Evolutionary conservation across 371 early-diverging fungal genomes (phyloP).

Genomic region (Saksenaea oblongispora): DNA sequence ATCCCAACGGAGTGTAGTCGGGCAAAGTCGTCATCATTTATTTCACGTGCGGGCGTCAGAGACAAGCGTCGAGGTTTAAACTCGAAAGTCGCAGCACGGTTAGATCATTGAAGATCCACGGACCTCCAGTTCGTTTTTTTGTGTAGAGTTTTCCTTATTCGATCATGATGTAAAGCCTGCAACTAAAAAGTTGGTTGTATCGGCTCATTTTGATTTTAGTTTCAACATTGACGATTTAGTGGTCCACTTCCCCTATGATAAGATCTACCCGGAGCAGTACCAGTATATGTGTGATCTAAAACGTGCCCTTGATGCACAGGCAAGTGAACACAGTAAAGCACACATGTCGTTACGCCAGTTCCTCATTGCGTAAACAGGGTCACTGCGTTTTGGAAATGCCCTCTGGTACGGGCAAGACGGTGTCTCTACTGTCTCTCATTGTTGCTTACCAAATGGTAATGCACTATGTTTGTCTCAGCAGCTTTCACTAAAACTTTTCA

Average conservation of each 20-base stretch:
- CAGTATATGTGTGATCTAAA: slow-evolving; percentile 98
- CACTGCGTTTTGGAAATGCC: slow-evolving; percentile 99
- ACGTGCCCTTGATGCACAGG: slow-evolving; percentile 88
- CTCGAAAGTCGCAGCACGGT: background rate
- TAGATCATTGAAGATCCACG: background rate
- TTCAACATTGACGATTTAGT: slow-evolving; percentile 94
- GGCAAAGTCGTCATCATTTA: too few relatives aligned
- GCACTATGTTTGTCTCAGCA: background rate
- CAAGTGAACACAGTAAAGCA: slow-evolving; percentile 18
- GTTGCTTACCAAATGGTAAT: slow-evolving; percentile 94
- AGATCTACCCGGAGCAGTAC: slow-evolving; percentile 99
- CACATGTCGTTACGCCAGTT: background rate
- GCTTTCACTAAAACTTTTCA: background rate
- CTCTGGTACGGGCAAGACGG: slow-evolving; percentile 99
- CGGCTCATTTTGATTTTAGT: slow-evolving; percentile 35
- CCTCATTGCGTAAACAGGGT: slow-evolving; percentile 56
- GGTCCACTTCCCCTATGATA: slow-evolving; percentile 98
- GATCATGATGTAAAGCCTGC: background rate
- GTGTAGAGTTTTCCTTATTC: background rate
- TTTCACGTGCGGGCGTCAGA: too few relatives aligned
- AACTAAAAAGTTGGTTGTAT: background rate
- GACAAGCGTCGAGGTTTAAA: too few relatives aligned
- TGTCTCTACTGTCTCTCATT: slow-evolving; percentile 94
- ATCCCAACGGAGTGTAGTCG: too few relatives aligned
- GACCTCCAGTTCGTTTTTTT: background rate